Evolutionary conservation across 78 protist genomes (phyloP).

Genomic region (Diacronema lutheri): DNA sequence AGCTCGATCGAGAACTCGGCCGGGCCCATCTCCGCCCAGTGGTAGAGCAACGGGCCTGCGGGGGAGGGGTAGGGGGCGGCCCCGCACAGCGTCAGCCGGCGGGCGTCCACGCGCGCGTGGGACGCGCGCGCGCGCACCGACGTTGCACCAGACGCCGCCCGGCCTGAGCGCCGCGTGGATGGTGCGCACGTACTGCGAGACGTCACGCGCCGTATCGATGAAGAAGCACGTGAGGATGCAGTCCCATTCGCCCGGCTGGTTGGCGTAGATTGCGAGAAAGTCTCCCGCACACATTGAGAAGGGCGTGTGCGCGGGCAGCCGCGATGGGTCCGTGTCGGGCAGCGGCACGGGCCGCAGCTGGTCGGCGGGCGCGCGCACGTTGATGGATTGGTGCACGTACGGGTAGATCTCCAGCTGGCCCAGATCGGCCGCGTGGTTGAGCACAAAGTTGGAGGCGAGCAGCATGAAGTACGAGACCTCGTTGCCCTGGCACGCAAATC

Average conservation of each 20-base stretch:
- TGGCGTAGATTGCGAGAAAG: conserved; percentile 49
- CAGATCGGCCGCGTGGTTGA: conserved; percentile 25
- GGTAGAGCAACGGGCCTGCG: conserved; percentile 45
- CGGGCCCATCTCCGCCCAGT: conserved; percentile 28
- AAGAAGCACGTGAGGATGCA: conserved; percentile 84
- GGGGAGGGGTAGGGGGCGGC: not conserved
- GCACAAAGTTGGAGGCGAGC: conserved; percentile 52
- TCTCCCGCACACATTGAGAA: conserved; percentile 89
- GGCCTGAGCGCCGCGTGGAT: conserved; percentile 57
- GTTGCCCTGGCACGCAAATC: conserved; percentile 57
- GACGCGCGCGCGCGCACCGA: no score
- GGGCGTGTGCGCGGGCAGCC: conserved; percentile 14
- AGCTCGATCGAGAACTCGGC: conserved; percentile 47
- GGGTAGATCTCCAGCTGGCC: conserved; percentile 33
- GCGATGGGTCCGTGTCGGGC: not conserved
- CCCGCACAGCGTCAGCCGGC: conserved; percentile 16
- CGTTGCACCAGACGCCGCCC: conserved; percentile 81
- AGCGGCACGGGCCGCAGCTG: not conserved
- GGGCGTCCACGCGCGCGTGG: no score
- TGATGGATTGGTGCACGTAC: conserved; percentile 31
- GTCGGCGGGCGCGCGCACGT: conserved; percentile 42
- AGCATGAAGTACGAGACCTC: conserved; percentile 78
- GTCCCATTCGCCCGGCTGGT: conserved; percentile 57
- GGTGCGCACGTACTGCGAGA: conserved; percentile 75
- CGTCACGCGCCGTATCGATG: conserved; percentile 91